Percentiles rank a stretch among this genome's conserved stretches.
Evolutionary conservation across 2,329 filamentous ascomycete species (phyloP).

Genomic region (Camptophora hylomeconis): DNA sequence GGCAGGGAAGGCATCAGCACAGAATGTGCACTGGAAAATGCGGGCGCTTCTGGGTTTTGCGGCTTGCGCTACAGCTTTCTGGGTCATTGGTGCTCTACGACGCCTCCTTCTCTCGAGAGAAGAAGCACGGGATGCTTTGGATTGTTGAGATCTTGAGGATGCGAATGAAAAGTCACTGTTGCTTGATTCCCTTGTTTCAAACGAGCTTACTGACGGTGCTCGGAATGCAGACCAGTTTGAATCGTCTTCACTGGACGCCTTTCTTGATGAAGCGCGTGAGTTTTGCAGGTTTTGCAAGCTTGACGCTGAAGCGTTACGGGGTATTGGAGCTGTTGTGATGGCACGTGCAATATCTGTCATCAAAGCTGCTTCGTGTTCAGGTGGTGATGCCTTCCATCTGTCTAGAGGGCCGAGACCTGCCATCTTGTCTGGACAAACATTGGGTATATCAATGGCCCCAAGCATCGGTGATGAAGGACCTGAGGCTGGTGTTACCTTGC

Average conservation of each 20-base stretch:
- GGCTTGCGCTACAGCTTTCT: slow-evolving; percentile 26
- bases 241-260: slow-evolving; percentile 34
- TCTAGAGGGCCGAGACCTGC: slow-evolving; percentile 50
- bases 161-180: slow-evolving; percentile 41
- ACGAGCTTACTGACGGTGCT: slow-evolving; percentile 40
- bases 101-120: slow-evolving; percentile 46
- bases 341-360: slow-evolving; percentile 52
- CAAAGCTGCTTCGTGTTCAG: slow-evolving; percentile 55
- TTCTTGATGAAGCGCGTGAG: slow-evolving; percentile 23
- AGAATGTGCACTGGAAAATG: slow-evolving; percentile 47
- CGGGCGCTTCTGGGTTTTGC: slow-evolving; percentile 30
- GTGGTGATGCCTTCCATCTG: slow-evolving; percentile 56
- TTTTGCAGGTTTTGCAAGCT: slow-evolving; percentile 14
- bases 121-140: slow-evolving; percentile 43
- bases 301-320: slow-evolving; percentile 9
- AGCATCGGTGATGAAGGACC: slow-evolving; percentile 58
- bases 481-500: slow-evolving; percentile 52
- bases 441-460: slow-evolving; percentile 61
- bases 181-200: slow-evolving; percentile 43
- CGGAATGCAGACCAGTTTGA: slow-evolving; percentile 35
- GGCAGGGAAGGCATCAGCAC: slow-evolving; percentile 41
- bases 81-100: slow-evolving; percentile 35
- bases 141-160: slow-evolving; percentile 45
- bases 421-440: slow-evolving; percentile 28
- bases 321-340: slow-evolving; percentile 29